These are phyloP conservation scores for Xylaria palmicola DNA, from an alignment of 495 filamentous ascomycete genomes.

Conservation along the genomic window DNA sequence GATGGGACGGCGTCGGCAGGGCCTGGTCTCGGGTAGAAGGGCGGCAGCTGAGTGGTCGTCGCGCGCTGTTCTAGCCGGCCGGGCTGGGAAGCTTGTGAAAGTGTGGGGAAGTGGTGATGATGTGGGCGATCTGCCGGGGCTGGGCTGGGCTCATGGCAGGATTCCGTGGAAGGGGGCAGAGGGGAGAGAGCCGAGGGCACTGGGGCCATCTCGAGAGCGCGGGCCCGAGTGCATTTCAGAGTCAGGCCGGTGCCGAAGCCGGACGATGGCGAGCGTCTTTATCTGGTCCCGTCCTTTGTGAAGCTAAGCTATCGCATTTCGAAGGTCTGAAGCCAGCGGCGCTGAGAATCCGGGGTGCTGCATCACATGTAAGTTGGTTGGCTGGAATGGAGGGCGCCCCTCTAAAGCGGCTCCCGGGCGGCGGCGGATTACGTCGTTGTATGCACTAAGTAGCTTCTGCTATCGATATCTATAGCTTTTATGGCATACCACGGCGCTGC, in stretches of 20 bases:
- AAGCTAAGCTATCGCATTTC: not conserved
- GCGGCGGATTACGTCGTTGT: not conserved
- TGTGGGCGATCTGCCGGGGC: not conserved
- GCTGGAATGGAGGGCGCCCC: not conserved
- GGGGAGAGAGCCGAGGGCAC: no score
- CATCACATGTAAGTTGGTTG: slow-evolving; percentile 12
- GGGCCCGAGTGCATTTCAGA: not conserved
- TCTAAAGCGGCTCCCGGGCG: not conserved
- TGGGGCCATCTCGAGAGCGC: no score
- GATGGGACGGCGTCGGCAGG: slow-evolving; percentile 18
- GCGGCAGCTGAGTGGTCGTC: slow-evolving; percentile 30
- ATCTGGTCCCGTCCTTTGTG: not conserved
- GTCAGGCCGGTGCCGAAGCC: not conserved
- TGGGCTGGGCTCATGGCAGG: no score
- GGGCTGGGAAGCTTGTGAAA: slow-evolving; percentile 35
- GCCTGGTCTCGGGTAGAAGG: slow-evolving; percentile 30
- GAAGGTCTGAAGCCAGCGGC: not conserved
- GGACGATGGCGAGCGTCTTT: not conserved
- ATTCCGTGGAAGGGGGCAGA: no score
- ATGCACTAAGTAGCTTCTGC: no score
- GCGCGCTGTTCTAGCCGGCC: slow-evolving; percentile 27
- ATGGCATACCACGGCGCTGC: no score
- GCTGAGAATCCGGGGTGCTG: slow-evolving; percentile 10
- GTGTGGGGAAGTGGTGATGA: slow-evolving; percentile 26
- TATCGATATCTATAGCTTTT: no score